Base-by-base conservation (phyloP, 108 stramenopile species). In the Skeletonema grethae region DNA sequence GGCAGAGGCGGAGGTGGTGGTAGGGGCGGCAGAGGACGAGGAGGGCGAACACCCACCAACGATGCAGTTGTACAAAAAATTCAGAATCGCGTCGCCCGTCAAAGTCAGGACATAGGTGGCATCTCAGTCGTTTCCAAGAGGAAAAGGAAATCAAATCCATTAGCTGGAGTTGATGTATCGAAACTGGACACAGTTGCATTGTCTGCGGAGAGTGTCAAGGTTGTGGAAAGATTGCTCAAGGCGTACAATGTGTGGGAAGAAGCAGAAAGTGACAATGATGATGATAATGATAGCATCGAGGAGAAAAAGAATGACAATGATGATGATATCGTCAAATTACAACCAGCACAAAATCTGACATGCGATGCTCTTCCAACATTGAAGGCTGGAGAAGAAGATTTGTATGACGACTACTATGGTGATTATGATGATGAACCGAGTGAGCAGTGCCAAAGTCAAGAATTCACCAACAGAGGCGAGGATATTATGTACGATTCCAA, bases 151-250 rank as follows among this genome's bases (percentile, higher is more conserved):
- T 41, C 63, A 20, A 61, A 82, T 53, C 73, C 85, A 0, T 53
- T 91, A 2, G 75, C 70, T 35, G 69, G 81, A 10, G 46, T 87
- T 18, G 88, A 92, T 67, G 71, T 78, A 0, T 75, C 77, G 25
- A 89, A 89, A 55, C 70, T 87, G 35, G 90, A 92, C 67, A 63
- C 79, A 11, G 59, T 92, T 13, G 73, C 71, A 0, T 31, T 92
- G 24, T 76, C 85, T 29, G 74, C 66, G 20, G 87, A 86, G 35
- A 76, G 85, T 57, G 61, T 87, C 8, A 41, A 66, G 18, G 59
- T 82, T 34, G 84, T 88, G 15, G 70, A 78, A 8, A 59, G 67
- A 16, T 69, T 92, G 9, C 63, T 92, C 67, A 71, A 63, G 45
- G 67, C 78, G 28, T 69, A 86, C 20, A 82, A 82, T 55, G 79